Conservation (phyloP, 331 rosid genomes). For the Cucumis variabilis region DNA sequence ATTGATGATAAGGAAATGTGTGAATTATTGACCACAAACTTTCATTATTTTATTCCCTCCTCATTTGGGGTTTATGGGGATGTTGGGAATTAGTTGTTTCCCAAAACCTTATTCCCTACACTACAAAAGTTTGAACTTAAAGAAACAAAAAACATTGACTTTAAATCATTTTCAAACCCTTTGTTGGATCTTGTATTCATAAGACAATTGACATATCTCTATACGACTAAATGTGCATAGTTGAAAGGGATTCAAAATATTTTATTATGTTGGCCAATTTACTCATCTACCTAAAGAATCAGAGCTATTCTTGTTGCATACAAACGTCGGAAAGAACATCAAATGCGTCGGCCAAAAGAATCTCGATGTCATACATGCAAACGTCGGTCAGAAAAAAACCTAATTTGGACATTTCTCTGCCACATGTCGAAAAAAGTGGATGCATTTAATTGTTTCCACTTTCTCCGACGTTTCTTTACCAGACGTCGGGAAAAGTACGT, state of each 20-base stretch:
- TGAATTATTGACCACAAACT: constrained; percentile 43
- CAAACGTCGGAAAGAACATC: too few species aligned
- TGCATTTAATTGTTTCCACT: too few species aligned
- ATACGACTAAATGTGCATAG: not conserved
- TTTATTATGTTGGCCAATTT: too few species aligned
- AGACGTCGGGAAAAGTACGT: too few species aligned
- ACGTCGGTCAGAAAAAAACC: too few species aligned
- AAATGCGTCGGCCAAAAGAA: too few species aligned
- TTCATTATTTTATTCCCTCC: not conserved
- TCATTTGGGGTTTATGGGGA: not conserved
- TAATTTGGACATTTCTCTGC: too few species aligned
- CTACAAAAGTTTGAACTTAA: not conserved
- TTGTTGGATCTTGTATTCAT: not conserved
- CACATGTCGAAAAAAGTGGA: too few species aligned
- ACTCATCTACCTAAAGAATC: too few species aligned
- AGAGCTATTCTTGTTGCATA: too few species aligned
- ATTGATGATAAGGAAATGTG: constrained; percentile 35
- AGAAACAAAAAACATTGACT: not conserved
- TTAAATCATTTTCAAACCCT: constrained; percentile 5
- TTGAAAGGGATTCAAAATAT: not conserved
- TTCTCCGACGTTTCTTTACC: too few species aligned
- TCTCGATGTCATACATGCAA: too few species aligned
- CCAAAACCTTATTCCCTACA: constrained; percentile 1
- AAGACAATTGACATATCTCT: not conserved
- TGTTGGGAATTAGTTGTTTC: constrained; percentile 11